These are phyloP conservation scores for Jamesozyma jinghongensis DNA, from an alignment of 805 yeast genomes.

Conservation along the genomic window DNA sequence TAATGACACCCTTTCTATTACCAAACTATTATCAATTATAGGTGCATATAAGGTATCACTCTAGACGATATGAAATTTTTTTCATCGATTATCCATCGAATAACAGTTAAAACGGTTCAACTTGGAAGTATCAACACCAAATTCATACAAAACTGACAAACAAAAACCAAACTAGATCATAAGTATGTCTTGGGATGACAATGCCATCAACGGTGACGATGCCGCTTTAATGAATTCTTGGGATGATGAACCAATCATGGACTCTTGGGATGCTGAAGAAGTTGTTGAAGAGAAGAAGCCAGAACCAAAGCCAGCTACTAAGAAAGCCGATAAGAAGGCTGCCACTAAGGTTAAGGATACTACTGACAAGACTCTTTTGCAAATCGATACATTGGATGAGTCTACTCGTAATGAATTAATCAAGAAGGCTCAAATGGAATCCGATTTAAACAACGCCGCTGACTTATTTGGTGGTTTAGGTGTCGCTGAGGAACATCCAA, in stretches of 20 bases:
- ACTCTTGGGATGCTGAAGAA: conserved; percentile 87
- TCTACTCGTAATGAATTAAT: conserved; percentile 65
- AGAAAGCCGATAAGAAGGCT: conserved; percentile 13
- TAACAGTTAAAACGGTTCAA: too few relatives aligned
- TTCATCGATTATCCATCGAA: too few relatives aligned
- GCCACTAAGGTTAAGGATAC: conserved; percentile 28
- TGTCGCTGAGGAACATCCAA: conserved; percentile 43
- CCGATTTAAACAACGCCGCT: conserved; percentile 89
- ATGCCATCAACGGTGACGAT: conserved; percentile 63
- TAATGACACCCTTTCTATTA: too few relatives aligned
- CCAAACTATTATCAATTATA: too few relatives aligned
- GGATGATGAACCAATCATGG: conserved; percentile 80
- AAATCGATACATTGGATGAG: conserved; percentile 63
- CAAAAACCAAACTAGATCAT: too few relatives aligned
- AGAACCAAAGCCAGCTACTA: conserved; percentile 21
- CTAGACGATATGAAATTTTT: too few relatives aligned
- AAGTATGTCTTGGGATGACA: conserved; percentile 59
- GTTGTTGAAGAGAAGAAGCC: conserved; percentile 32
- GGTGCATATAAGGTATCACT: too few relatives aligned
- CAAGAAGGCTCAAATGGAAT: conserved; percentile 68
- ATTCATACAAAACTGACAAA: too few relatives aligned
- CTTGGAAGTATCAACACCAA: too few relatives aligned
- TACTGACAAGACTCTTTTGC: conserved; percentile 36
- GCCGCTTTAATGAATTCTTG: conserved; percentile 55
- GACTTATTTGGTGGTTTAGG: conserved; percentile 73